Percentiles rank a stretch among this genome's conserved stretches.
phyloP scores from a whole-genome alignment of 2,329 filamentous ascomycete species.

The Didymella lethalis region DNA sequence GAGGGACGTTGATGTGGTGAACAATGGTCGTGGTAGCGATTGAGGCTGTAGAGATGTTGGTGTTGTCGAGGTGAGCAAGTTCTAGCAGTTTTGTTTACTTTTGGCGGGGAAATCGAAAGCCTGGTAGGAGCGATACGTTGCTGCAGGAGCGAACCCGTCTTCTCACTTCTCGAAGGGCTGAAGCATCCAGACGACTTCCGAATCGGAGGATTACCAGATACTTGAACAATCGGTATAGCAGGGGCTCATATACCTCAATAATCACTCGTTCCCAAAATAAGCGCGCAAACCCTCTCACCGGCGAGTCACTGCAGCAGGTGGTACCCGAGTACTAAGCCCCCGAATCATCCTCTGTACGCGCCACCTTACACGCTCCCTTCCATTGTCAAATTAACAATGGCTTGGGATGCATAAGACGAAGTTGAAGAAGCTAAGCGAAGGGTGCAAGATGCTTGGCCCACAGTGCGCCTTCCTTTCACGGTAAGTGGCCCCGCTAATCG shows the following conservation, averaged over 20 bases:
- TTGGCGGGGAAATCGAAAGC: conserved; percentile 1
- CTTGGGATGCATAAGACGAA: conserved; percentile 2
- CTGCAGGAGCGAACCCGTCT: conserved; percentile 1
- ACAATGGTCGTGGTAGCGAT: conserved; percentile 1
- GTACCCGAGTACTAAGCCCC: conserved; percentile 12
- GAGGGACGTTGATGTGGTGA: not conserved
- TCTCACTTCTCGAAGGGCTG: not conserved
- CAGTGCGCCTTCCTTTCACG: conserved; percentile 22
- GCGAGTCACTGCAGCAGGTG: conserved; percentile 11
- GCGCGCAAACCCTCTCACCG: conserved; percentile 20
- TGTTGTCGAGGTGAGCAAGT: conserved; percentile 20
- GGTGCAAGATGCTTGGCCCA: conserved; percentile 9
- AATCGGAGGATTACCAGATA: not conserved
- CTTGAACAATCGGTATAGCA: not conserved
- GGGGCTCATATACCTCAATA: not conserved
- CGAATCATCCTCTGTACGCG: conserved; percentile 3
- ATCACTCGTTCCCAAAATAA: conserved; percentile 4
- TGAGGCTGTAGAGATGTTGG: not conserved
- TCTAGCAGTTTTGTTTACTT: conserved; percentile 21
- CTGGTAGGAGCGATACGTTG: conserved; percentile 16
- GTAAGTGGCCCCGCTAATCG: conserved; percentile 24
- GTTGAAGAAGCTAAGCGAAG: conserved; percentile 1
- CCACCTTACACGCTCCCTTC: conserved; percentile 1
- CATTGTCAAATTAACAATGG: not conserved
- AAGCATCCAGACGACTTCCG: not conserved